Conservation (phyloP, 2,329 filamentous ascomycete species). For the Fusarium miscanthi region DNA sequence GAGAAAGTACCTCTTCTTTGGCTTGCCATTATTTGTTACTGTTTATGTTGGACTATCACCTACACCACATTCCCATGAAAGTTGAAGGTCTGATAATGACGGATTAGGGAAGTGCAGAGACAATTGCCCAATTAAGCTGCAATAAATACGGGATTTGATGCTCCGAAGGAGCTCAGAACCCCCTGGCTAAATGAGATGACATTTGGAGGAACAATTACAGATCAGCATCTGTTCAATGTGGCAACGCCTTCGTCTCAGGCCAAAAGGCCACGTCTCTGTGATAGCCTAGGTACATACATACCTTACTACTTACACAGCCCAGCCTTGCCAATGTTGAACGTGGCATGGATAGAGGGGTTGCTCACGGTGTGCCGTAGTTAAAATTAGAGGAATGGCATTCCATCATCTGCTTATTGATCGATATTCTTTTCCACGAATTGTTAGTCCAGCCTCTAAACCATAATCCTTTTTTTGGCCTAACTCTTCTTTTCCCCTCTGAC, state of each 20-base stretch:
- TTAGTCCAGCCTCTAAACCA: neutral
- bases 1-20: neutral
- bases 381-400: neutral
- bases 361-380: neutral
- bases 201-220: neutral
- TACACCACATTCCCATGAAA: neutral
- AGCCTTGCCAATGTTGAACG: conserved; percentile 11
- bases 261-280: conserved; percentile 26
- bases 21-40: neutral
- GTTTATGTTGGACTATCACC: neutral
- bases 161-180: conserved; percentile 23
- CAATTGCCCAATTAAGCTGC: conserved; percentile 32
- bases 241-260: conserved; percentile 28
- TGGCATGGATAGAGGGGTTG: neutral
- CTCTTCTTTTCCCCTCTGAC: neutral
- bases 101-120: conserved; percentile 20
- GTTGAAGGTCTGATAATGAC: conserved; percentile 1
- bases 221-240: conserved; percentile 11
- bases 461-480: neutral
- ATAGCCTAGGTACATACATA: neutral
- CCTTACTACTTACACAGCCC: neutral
- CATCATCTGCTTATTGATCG: conserved; percentile 12
- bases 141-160: conserved; percentile 29
- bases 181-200: conserved; percentile 10
- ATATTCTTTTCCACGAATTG: conserved; percentile 10